Base-by-base conservation (phyloP, 2,329 filamentous ascomycete species). In the Pseudocercospora fijiensis region DNA sequence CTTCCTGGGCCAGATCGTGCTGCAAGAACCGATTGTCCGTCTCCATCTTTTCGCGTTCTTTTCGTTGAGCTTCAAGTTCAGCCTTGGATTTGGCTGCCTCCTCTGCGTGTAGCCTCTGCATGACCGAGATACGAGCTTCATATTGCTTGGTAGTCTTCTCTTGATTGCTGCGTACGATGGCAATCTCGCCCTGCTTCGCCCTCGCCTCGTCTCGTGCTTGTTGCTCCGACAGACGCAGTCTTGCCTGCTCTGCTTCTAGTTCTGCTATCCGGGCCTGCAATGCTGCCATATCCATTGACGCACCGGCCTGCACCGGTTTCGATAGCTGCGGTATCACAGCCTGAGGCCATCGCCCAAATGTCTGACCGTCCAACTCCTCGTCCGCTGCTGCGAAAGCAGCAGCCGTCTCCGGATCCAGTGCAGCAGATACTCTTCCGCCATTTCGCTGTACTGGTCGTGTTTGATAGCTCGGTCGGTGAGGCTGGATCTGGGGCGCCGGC, bases 11-110 rank as follows among this genome's bases (percentile, higher is more conserved):
- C 69, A 91, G 78, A 71, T 94, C 90, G 67, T 90, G 86, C 72
- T 88, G 85, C 27, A 90, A 80, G 73, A 95, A 95, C 67, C 88
- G 83, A 64, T 89, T 84, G 74, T 91, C 88, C 0, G 88, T 91
- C 61, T 85, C 81, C 57, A 86, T 85, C 64, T 83, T 86, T 70
- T 88, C 86, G 64, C 88, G 83, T 20, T 90, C 87, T 10, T 85
- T 85, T 28, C 84, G 80, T n/a, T 87, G 84, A 6, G 82, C 83
- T 67, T 92, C 88, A 4, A 89, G 80, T 9, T 87, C 84, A 9
- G 83, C 83, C 65, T 89, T 85, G 57, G 89, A 83, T 71, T 85
- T 87, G 4, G 85, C 84, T 9, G 87, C 62, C 67, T 89, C 85
- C 57, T 92, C 89, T 1, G 83, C 83, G 69, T 87, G 86, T 65